Conservation (phyloP, 2,329 filamentous ascomycete genomes). For the Trichophyton verrucosum region DNA sequence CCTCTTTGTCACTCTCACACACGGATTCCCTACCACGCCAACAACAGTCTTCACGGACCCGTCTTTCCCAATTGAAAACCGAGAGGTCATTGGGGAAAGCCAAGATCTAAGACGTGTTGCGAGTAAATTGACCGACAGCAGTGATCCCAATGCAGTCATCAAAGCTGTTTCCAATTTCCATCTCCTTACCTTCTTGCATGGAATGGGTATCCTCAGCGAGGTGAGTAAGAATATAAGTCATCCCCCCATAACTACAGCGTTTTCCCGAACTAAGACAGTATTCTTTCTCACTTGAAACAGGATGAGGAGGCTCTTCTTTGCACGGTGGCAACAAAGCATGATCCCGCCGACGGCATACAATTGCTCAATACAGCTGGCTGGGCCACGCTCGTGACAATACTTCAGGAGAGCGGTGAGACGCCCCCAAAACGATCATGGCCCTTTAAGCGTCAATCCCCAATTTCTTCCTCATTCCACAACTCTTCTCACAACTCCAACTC, state of each 20-base stretch:
- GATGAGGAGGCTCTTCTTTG: conserved; percentile 80
- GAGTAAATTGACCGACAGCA: conserved; percentile 55
- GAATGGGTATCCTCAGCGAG: conserved; percentile 71
- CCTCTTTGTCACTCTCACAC: conserved; percentile 85
- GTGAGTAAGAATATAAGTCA: conserved; percentile 37
- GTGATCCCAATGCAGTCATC: conserved; percentile 49
- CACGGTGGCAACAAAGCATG: conserved; percentile 68
- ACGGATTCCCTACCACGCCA: conserved; percentile 78
- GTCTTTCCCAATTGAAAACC: conserved; percentile 82
- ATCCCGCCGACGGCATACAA: conserved; percentile 67
- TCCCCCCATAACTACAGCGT: neutral
- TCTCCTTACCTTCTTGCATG: conserved; percentile 73
- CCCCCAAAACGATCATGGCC: conserved; percentile 57
- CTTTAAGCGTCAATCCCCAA: conserved; percentile 20
- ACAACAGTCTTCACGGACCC: conserved; percentile 60
- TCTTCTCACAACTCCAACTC: conserved; percentile 26
- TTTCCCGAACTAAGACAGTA: neutral
- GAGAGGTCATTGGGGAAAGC: conserved; percentile 70
- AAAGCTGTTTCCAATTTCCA: conserved; percentile 83
- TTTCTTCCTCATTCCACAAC: conserved; percentile 19
- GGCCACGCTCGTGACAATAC: conserved; percentile 84
- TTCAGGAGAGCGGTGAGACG: conserved; percentile 96
- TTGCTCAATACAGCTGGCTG: conserved; percentile 80
- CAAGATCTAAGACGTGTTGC: conserved; percentile 63
- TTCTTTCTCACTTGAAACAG: conserved; percentile 38